Conservation (phyloP, 345 rosid species). For the Eucalyptus victrix region DNA sequence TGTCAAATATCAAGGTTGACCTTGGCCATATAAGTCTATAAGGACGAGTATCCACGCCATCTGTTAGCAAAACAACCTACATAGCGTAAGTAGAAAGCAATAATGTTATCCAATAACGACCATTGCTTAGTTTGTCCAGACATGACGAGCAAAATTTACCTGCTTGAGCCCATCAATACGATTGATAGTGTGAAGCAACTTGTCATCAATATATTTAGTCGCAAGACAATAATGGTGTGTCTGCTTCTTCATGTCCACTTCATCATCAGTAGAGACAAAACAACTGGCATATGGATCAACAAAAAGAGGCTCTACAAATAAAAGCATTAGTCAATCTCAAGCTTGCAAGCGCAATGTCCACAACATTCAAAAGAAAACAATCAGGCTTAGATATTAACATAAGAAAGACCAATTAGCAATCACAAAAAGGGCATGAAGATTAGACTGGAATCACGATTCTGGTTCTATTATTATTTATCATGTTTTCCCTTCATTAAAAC, state of each 20-base stretch:
- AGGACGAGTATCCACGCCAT: conserved; percentile 96
- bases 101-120: not conserved
- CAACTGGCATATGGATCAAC: conserved; percentile 86
- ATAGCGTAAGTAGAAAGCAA: not conserved
- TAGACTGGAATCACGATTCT: not conserved
- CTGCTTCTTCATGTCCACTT: conserved; percentile 27
- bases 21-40: conserved; percentile 86
- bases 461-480: not conserved
- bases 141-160: conserved; percentile 17
- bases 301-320: conserved; percentile 62
- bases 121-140: not conserved
- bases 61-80: conserved; percentile 84
- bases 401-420: not conserved
- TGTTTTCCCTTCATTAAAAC: not conserved
- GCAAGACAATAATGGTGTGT: conserved; percentile 63
- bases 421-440: not conserved
- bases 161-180: conserved; percentile 73
- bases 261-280: conserved; percentile 34
- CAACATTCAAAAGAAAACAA: not conserved
- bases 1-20: conserved; percentile 71
- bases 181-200: conserved; percentile 38
- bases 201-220: conserved; percentile 79
- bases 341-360: not conserved
- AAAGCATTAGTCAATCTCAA: not conserved
- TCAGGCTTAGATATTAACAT: not conserved